phyloP scores from a whole-genome alignment of 1,139 yeast genomes.

The Taphrina pruni region DNA sequence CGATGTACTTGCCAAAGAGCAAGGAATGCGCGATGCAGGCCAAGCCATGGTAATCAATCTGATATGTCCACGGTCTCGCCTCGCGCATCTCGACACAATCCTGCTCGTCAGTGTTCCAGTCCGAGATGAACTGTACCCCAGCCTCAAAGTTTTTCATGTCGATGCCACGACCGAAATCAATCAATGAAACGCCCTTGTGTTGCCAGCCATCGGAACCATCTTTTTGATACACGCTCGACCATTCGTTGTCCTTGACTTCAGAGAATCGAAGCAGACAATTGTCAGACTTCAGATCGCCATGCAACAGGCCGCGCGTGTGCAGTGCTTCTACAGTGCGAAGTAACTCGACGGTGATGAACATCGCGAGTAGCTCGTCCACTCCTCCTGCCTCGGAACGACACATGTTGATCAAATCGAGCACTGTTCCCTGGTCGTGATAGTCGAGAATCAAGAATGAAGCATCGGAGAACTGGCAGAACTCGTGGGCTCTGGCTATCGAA shows the following conservation, averaged over 20 bases:
- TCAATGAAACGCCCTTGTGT: constrained; percentile 64
- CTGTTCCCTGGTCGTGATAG: constrained; percentile 73
- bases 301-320: constrained; percentile 71
- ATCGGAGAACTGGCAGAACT: constrained; percentile 66
- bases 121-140: constrained; percentile 61
- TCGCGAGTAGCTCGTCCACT: constrained; percentile 67
- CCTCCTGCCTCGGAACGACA: constrained; percentile 48
- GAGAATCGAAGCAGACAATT: constrained; percentile 77
- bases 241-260: constrained; percentile 48
- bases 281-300: constrained; percentile 86
- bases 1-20: constrained; percentile 66
- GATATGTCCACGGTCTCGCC: constrained; percentile 72
- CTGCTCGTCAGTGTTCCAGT: constrained; percentile 71
- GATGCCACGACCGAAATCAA: constrained; percentile 84
- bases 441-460: constrained; percentile 77
- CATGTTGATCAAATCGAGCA: constrained; percentile 70
- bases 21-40: constrained; percentile 77
- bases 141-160: constrained; percentile 66
- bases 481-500: constrained; percentile 61
- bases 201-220: constrained; percentile 60
- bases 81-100: constrained; percentile 78
- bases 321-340: constrained; percentile 65
- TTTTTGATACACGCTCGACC: constrained; percentile 50
- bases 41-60: constrained; percentile 83
- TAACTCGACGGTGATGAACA: constrained; percentile 69